Conservation (phyloP, 108 stramenopile genomes). For the Nitzschia palea region DNA sequence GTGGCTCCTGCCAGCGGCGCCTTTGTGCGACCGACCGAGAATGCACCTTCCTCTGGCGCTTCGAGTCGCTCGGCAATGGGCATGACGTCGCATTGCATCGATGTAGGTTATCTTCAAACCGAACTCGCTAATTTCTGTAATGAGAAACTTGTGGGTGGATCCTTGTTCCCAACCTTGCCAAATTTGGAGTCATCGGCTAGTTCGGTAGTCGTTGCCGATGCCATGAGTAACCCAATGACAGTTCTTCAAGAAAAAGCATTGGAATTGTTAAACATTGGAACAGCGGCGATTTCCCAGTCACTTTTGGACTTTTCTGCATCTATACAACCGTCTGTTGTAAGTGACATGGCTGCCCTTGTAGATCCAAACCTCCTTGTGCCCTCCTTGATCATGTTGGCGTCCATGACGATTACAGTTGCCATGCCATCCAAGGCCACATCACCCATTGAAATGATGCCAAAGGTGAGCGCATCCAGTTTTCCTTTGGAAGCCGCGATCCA, state of each 20-base stretch:
- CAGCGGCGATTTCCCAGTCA: too few species aligned
- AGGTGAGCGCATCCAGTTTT: background rate
- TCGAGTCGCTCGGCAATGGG: too few species aligned
- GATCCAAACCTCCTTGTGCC: background rate
- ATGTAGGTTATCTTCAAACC: background rate
- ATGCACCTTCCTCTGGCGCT: too few species aligned
- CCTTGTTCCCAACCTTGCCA: background rate
- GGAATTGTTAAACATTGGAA: too few species aligned
- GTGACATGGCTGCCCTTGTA: too few species aligned
- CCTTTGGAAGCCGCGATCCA: background rate
- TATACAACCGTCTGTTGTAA: too few species aligned
- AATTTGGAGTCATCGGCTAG: background rate
- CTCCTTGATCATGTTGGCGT: background rate
- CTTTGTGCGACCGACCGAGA: background rate
- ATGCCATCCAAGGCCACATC: too few species aligned
- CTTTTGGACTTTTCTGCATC: too few species aligned
- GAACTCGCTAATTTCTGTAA: background rate
- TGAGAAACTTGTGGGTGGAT: background rate
- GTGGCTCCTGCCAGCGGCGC: background rate
- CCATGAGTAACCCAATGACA: background rate
- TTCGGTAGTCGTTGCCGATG: too few species aligned
- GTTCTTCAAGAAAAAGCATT: background rate
- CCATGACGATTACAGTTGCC: background rate
- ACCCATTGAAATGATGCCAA: too few species aligned
- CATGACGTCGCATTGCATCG: background rate